Evolutionary conservation across 2,329 filamentous ascomycete genomes (phyloP).

Genomic region (Tolypocladium album): DNA sequence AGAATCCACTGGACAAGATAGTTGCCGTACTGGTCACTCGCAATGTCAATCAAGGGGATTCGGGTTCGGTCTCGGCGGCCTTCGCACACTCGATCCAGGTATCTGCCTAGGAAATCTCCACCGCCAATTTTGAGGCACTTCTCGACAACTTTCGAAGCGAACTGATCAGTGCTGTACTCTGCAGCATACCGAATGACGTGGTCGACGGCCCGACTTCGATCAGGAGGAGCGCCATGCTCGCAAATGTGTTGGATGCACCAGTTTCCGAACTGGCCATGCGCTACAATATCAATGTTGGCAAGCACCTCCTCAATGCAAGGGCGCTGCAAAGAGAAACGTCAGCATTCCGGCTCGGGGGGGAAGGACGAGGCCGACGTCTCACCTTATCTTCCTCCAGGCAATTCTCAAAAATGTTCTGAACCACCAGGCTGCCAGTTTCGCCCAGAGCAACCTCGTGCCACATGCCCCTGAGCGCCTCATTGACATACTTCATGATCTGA

Average conservation of each 20-base stretch:
- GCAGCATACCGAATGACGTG: slow-evolving; percentile 89
- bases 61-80: slow-evolving; percentile 82
- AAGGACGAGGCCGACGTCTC: slow-evolving; percentile 12
- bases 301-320: slow-evolving; percentile 96
- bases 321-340: slow-evolving; percentile 45
- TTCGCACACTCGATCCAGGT: slow-evolving; percentile 89
- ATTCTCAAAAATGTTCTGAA: slow-evolving; percentile 99
- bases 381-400: slow-evolving; percentile 98
- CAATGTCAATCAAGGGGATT: slow-evolving; percentile 95
- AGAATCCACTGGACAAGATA: slow-evolving; percentile 97
- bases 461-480: slow-evolving; percentile 89
- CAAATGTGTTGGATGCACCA: slow-evolving; percentile 99
- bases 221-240: slow-evolving; percentile 83
- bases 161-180: slow-evolving; percentile 98
- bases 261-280: slow-evolving; percentile 96
- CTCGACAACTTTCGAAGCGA: slow-evolving; percentile 97
- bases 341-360: not conserved
- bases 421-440: slow-evolving; percentile 93
- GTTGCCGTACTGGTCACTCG: slow-evolving; percentile 97
- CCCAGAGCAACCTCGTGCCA: slow-evolving; percentile 98
- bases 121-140: slow-evolving; percentile 98
- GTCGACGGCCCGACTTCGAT: slow-evolving; percentile 87
- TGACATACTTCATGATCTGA: slow-evolving; percentile 98
- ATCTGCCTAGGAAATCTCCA: slow-evolving; percentile 79
- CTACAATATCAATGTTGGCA: slow-evolving; percentile 87